Conservation (phyloP, 192 early-diverging fungal genomes). For the Gonapodya sp. region DNA sequence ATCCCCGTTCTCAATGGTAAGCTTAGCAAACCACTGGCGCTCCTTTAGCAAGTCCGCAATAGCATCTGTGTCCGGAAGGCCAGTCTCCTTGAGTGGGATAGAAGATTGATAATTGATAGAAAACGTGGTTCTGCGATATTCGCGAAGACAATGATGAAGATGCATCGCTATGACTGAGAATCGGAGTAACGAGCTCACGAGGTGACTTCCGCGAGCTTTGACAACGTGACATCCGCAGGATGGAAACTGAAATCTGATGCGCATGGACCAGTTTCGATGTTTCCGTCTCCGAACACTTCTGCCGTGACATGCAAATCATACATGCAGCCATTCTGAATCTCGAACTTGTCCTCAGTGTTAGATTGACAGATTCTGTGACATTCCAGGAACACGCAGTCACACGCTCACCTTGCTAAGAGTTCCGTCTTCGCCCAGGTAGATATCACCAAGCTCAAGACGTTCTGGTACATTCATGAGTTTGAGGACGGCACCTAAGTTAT, state of each 20-base stretch:
- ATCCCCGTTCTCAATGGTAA: neutral
- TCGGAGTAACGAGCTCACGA: too few species aligned
- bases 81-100: neutral
- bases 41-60: neutral
- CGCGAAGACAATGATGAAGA: neutral
- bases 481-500: neutral
- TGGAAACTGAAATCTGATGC: neutral
- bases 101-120: neutral
- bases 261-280: too few species aligned
- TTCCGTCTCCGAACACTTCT: neutral
- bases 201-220: neutral
- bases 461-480: neutral
- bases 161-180: neutral
- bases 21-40: conserved; percentile 1
- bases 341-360: neutral
- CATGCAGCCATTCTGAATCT: neutral
- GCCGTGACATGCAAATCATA: neutral
- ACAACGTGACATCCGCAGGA: neutral
- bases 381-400: neutral
- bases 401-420: neutral
- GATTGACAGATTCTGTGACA: too few species aligned
- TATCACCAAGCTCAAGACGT: neutral
- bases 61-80: neutral
- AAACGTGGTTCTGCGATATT: neutral
- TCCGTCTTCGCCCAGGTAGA: neutral